phyloP scores from a whole-genome alignment of 2,329 filamentous ascomycete genomes.

The Beauveria rudraprayagi region DNA sequence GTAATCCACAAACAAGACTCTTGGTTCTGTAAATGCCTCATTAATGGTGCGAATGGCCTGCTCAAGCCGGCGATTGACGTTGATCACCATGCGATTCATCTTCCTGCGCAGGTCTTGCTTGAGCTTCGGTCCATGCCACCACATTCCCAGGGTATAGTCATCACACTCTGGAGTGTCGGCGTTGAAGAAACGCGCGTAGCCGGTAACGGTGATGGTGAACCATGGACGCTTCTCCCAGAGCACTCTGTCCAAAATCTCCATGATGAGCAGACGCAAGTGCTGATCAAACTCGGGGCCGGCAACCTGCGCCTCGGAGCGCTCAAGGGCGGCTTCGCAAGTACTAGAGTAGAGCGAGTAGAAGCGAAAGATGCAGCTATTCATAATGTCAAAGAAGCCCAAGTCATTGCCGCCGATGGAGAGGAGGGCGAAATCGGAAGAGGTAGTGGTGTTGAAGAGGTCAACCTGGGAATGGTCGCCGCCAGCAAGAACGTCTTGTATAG shows the following conservation, averaged over 20 bases:
- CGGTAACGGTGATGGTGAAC: slow-evolving; percentile 37
- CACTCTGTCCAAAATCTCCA: slow-evolving; percentile 35
- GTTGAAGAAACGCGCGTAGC: slow-evolving; percentile 42
- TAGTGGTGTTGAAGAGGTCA: slow-evolving; percentile 30
- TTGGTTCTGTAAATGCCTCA: slow-evolving; percentile 26
- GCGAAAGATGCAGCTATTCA: slow-evolving; percentile 42
- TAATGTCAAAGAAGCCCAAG: slow-evolving; percentile 40
- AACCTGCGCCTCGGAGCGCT: slow-evolving; percentile 25
- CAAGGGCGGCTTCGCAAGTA: slow-evolving; percentile 34
- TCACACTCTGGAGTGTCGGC: slow-evolving; percentile 35
- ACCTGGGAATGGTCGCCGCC: slow-evolving; percentile 32
- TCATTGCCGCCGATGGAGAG: slow-evolving; percentile 42
- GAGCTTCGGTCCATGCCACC: slow-evolving; percentile 35
- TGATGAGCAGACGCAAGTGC: slow-evolving; percentile 30
- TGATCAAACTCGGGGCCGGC: slow-evolving; percentile 29
- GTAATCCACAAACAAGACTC: slow-evolving; percentile 38
- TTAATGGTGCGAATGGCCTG: slow-evolving; percentile 29
- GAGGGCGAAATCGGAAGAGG: slow-evolving; percentile 33
- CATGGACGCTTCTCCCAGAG: slow-evolving; percentile 36
- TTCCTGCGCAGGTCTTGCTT: slow-evolving; percentile 28
- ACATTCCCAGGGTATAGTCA: slow-evolving; percentile 36
- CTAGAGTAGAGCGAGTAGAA: slow-evolving; percentile 42
- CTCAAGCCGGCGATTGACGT: slow-evolving; percentile 33
- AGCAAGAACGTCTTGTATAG: slow-evolving; percentile 30
- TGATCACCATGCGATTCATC: slow-evolving; percentile 37